Conservation (phyloP, 2,329 filamentous ascomycete species). For the Penicillium sp. region DNA sequence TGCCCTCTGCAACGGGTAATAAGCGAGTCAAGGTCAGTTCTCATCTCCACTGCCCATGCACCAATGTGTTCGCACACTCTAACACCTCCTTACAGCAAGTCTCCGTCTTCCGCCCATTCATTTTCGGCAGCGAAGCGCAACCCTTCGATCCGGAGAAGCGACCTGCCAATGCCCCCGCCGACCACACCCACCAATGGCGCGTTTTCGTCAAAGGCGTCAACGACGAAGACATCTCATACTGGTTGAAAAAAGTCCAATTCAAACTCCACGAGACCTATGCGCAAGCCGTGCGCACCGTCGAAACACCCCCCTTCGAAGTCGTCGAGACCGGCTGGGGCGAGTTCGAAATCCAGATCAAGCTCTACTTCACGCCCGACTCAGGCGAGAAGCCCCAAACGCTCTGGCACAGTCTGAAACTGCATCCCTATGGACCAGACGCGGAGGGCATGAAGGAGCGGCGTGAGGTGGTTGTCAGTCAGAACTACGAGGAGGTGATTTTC, state of each 20-base stretch:
- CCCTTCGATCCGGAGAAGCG: constrained; percentile 77
- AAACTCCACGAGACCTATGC: constrained; percentile 97
- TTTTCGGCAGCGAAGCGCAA: constrained; percentile 78
- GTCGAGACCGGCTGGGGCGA: constrained; percentile 96
- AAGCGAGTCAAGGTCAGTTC: constrained; percentile 54
- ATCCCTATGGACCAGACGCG: constrained; percentile 79
- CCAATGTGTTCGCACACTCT: constrained; percentile 12
- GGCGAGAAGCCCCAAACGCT: constrained; percentile 95
- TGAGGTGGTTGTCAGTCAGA: constrained; percentile 72
- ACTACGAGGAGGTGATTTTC: constrained; percentile 93
- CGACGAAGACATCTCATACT: constrained; percentile 88
- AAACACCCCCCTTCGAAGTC: constrained; percentile 79
- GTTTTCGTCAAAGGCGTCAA: constrained; percentile 91
- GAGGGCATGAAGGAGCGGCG: constrained; percentile 69
- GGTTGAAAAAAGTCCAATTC: constrained; percentile 96
- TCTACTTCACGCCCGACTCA: constrained; percentile 87
- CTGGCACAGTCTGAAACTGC: constrained; percentile 87
- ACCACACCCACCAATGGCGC: constrained; percentile 96
- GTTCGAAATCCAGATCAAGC: constrained; percentile 92
- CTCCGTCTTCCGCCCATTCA: constrained; percentile 51
- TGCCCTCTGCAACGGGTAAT: constrained; percentile 57
- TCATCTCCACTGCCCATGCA: neutral
- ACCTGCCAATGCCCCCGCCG: constrained; percentile 73
- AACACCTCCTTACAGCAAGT: constrained; percentile 39
- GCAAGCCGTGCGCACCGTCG: constrained; percentile 83